Conservation (phyloP, 75 land plant genomes). For the Cryptomeria japonica region DNA sequence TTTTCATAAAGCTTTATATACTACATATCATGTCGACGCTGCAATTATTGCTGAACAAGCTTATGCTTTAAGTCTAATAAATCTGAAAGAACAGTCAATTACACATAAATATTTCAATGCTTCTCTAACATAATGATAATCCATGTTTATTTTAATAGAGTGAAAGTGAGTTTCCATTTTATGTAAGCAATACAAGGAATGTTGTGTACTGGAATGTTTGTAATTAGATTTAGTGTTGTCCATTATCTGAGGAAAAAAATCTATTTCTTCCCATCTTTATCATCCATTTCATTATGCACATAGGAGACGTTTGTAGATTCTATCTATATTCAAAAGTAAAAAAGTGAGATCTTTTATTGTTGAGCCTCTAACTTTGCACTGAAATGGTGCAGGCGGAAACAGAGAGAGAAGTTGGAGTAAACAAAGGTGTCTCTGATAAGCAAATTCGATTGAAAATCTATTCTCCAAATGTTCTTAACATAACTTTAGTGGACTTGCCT, state of each 20-base stretch:
- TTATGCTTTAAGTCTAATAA: not conserved
- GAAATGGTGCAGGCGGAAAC: constrained; percentile 67
- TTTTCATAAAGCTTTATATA: not conserved
- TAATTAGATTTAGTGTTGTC: not conserved
- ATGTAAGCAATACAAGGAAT: not conserved
- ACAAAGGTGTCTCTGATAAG: constrained; percentile 88
- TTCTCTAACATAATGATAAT: not conserved
- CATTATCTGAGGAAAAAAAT: not conserved
- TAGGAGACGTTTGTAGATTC: not conserved
- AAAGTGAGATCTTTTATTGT: not conserved
- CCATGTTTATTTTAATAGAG: not conserved
- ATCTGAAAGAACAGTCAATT: not conserved
- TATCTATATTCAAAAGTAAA: not conserved
- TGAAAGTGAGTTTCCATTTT: not conserved
- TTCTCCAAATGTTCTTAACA: constrained; percentile 87
- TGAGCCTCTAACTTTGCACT: not conserved
- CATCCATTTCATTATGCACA: not conserved
- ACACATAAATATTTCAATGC: not conserved
- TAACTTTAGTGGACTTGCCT: constrained; percentile 89
- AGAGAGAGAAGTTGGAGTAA: constrained; percentile 80
- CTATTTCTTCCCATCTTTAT: not conserved
- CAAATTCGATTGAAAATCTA: constrained; percentile 82
- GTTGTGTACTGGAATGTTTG: not conserved
- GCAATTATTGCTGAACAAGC: not conserved
- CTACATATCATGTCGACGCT: not conserved